Base-by-base conservation (phyloP, 1,284 basidiomycete species). In the Ceratobasidium sp. region DNA sequence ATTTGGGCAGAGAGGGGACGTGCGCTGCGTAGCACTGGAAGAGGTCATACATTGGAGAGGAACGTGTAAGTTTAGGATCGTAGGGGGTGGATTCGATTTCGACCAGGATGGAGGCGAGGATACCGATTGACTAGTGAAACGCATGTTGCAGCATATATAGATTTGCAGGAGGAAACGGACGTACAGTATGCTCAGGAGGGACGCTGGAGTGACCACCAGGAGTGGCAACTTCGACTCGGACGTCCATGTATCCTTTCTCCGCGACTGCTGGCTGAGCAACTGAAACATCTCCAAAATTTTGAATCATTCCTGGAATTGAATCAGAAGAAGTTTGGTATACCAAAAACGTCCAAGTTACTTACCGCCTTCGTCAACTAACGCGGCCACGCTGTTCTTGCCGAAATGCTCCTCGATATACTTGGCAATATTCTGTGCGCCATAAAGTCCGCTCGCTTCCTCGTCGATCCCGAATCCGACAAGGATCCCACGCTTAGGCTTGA, bases 61-160 rank as follows among this genome's bases (percentile, higher is more conserved):
- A 78, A 65, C 86, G 84, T 0, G 83, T 83, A 80, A 82, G 86
- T 80, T 71, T 83, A 44, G 82, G 78, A 13, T 78, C 38, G 74
- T 86, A 87, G 0, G 91, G 90, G 79, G 90, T 85, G 5, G 85
- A 81, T 82, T 93, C 92, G 64, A 90, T 86, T 15, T 87, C 85
- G 3, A 88, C 87, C 48, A 93, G 84, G 44, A 92, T 82, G 0
- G 86, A 84, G 2, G 90, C 85, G 50, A 93, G 87, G 23, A 91
- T 87, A 12, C 92, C 92, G 78, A 93, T 93, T 77, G 78, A 78
- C 46, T 79, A 73, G 59, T 64, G 67, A 48, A 2, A 52, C 28
- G 23, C 15, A 28, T 3, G 46, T 40, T 4, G n/a, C 42, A 56
- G 50, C 52, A 52, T 40, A 64, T 12, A 42, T n/a, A 33, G 28